Evolutionary conservation across 2,329 filamentous ascomycete species (phyloP), one percentile per base, ranked within the genome.

Genomic region (Ascochyta lentis): DNA sequence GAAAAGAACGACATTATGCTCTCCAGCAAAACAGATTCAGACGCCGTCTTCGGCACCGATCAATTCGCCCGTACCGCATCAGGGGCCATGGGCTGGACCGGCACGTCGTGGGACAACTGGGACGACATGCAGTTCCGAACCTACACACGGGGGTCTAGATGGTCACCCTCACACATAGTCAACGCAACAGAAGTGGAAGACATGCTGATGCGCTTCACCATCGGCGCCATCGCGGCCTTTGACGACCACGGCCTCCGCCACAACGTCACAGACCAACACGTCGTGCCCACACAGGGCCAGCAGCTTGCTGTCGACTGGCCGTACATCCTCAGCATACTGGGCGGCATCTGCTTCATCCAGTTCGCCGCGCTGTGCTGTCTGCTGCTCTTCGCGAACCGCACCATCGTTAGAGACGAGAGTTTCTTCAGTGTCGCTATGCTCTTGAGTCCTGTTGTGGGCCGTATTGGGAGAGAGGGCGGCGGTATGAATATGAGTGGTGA

Each of bases 71-170:
- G 66, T 1, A 70, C 69, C 8, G 72, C 69, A 1, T 64, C 70
- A 0, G 73, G 73, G 1, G 54, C 72, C 0, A 70, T 76, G 3
- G 64, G 57, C 4, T 75, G 71, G 71, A 73, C 71, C 0, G 73
- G 73, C 6, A 59, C 65, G 0, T 31, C 43, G 1, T 60, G 60
- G 49, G 31, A 47, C 6, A 45, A 23, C 4, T 64, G 58, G 58
- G 16, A 39, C 0, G 57, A 65, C 13, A 33, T 55, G 0, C 69
- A 73, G 38, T 58, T 50, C 6, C 49, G 60, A 4, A 43, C 31
- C 4, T 70, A 71, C 43, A 58, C 67, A 4, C 45, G 50, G 4
- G 68, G 65, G 15, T 60, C 52, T 3, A 62, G 59, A 43, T 71
- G 66, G 66, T 66, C 60, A 23, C 69, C 68, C 0, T 42, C 56